These are phyloP conservation scores for Pezicula neosporulosa DNA, from an alignment of 2,329 filamentous ascomycete species.

Conservation along the genomic window DNA sequence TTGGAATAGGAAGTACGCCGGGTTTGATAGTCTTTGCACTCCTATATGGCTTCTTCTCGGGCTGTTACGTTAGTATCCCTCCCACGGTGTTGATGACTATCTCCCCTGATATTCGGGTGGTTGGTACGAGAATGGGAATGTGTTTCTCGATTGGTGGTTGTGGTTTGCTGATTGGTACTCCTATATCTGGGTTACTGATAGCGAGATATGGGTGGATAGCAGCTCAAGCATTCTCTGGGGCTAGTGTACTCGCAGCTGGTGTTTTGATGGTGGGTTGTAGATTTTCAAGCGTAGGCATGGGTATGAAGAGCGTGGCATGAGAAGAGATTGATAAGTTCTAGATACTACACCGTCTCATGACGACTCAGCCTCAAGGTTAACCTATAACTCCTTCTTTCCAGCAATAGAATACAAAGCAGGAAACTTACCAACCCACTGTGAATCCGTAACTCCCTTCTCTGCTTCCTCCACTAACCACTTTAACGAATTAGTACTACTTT, in stretches of 20 bases:
- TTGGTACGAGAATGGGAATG: slow-evolving; percentile 14
- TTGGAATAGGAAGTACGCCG: slow-evolving; percentile 6
- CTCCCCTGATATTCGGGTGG: slow-evolving; percentile 3
- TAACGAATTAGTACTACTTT: too few species aligned
- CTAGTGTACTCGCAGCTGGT: neutral
- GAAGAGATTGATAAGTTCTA: too few species aligned
- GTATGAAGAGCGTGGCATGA: neutral
- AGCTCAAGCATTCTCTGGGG: neutral
- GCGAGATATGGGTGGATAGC: neutral
- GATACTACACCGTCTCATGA: too few species aligned
- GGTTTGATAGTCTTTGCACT: slow-evolving; percentile 10
- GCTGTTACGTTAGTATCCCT: slow-evolving; percentile 11
- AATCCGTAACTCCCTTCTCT: too few species aligned
- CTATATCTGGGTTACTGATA: slow-evolving; percentile 1
- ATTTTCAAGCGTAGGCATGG: neutral
- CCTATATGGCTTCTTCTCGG: slow-evolving; percentile 16
- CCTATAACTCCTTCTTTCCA: too few species aligned
- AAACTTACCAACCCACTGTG: too few species aligned
- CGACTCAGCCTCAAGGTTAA: too few species aligned
- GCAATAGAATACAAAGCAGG: too few species aligned
- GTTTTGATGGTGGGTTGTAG: neutral
- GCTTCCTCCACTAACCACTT: too few species aligned
- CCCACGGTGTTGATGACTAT: slow-evolving; percentile 10
- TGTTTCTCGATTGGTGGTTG: slow-evolving; percentile 5
- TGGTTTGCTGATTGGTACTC: slow-evolving; percentile 10